Base-by-base conservation (phyloP, 768 basidiomycete species). In the Macrolepiota fuliginosa region DNA sequence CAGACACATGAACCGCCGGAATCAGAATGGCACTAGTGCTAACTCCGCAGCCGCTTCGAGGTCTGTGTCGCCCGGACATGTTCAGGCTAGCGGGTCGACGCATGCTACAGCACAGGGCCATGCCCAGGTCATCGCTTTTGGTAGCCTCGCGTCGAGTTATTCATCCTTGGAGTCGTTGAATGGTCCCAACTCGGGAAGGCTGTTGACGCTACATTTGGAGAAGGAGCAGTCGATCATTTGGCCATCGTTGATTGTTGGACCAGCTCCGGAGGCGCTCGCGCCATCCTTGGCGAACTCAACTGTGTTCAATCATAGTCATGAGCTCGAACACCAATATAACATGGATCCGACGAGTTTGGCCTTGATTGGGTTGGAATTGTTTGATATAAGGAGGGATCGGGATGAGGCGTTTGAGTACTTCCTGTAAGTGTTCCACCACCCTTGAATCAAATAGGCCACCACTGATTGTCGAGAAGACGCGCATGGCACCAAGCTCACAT, bases 331-430 rank as follows among this genome's bases (percentile, higher is more conserved):
- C 50, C 81, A 83, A 66, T 93, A 89, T 65, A 92, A 93, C 65
- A 91, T 93, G 89, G 91, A 93, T 70, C 86, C 91, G 1, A 93
- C 91, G 13, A 92, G 91, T 72, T 75, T 93, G 27, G 85, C 87
- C 1, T 73, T 92, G 56, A 81, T 86, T 62, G 91, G 82, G 9
- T 74, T 91, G 46, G 91, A 93, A 65, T 69, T 88, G 42, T 82
- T 83, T 52, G 91, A 92, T 69, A 90, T 93, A 53, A 80, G 89
- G 51, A 87, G 86, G 69, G 83, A 91, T 54, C 85, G 81, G 62
- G 87, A 89, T 47, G 88, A 86, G 62, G 91, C 91, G 3, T 93
- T 93, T 64, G 91, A 92, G 74, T 91, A 82, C 66, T 90, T 92
- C 66, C 71, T 91, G 91, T 89, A 68, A 70, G 90, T 81, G 50